Evolutionary conservation across 176 grass and related monocot species (phyloP), one percentile per base, ranked within the genome.

Genomic region (Guadua angustifolia): DNA sequence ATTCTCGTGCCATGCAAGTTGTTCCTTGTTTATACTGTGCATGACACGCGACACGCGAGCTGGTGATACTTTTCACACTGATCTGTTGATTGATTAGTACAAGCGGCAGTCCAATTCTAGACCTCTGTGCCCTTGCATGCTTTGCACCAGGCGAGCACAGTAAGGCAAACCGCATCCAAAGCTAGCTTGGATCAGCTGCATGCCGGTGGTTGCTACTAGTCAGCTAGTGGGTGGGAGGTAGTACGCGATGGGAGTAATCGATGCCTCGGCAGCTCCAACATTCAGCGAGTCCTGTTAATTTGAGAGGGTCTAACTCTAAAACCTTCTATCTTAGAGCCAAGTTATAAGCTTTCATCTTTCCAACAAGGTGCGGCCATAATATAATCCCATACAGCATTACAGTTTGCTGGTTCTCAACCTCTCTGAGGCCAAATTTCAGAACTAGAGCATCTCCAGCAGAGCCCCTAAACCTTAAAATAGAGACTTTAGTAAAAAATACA

Each of bases 171-270:
- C 32, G 82, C 14, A 80, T 85, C 82, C 60, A 69, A 79, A n/a
- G n/a, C n/a, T n/a, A n/a, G 61, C 36, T 19, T 13, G 29, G 82
- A 84, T 84, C 60, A 6, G 50, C 52, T n/a, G n/a, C n/a, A n/a
- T 71, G 77, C 82, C 77, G 87, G 77, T 75, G n/a, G 69, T 81
- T 69, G 60, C 42, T 42, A n/a, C n/a, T n/a, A n/a, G n/a, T n/a
- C n/a, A 29, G 46, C 69, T 7, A 69, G 6, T 44, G 8, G 17
- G 62, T 55, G 51, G 5, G 6, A 19, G 66, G 36, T 13, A 38
- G 79, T 14, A 18, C 50, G 73, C 18, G 40, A 13, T 72, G 29
- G 6, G 42, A 72, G 53, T 79, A 12, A 73, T 9, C 74, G 21
- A 50, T 19, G 43, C 43, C 6, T 52, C 45, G 10, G 7, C 21